Evolutionary conservation across 169 alveolate genomes (phyloP), one percentile per base, ranked within the genome.

Genomic region (Babesia ovata): DNA sequence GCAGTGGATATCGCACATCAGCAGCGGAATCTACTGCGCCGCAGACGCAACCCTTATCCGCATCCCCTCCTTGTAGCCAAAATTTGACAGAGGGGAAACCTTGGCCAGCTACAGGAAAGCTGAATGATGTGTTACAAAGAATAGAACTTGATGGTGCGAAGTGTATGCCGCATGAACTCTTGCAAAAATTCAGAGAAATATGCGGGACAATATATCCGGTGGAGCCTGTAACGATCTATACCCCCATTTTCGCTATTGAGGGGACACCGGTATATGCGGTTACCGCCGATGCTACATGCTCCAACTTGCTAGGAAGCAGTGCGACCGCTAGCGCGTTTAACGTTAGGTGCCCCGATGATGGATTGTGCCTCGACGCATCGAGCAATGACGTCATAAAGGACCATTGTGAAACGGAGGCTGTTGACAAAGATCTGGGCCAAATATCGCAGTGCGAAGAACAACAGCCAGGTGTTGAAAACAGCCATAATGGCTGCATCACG

Each of bases 151-250:
- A 19, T 13, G 66, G 13, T 0, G 48, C 66, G 48, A 58, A 58
- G 3, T 36, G 22, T 19, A 36, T 36, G 49, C 66, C 66, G 24
- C 26, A 36, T 49, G 66, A 58, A 22, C 46, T 58, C 16, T 8
- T 58, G 66, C 50, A 58, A 14, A 58, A 21, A 6, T 58, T 58
- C 21, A 58, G 48, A 49, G 26, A 36, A 0, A 58, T 58, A 58
- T 58, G 66, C 26, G 66, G 66, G 2, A 36, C 49, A 16, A 58
- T 58, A 13, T 58, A 58, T 13, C 66, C 66, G 49, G 48, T 58
- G 13, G 66, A 58, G 48, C 66, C 66, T 11, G 21, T 58, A 33
- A 58, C 66, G 8, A 36, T 58, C 49, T 2, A 14, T 3, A 4
- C 13, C 46, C 46, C 66, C 2, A 36, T 58, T 10, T 58, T 58